phyloP scores from a whole-genome alignment of 768 basidiomycete species.

The Hericium erinaceus region DNA sequence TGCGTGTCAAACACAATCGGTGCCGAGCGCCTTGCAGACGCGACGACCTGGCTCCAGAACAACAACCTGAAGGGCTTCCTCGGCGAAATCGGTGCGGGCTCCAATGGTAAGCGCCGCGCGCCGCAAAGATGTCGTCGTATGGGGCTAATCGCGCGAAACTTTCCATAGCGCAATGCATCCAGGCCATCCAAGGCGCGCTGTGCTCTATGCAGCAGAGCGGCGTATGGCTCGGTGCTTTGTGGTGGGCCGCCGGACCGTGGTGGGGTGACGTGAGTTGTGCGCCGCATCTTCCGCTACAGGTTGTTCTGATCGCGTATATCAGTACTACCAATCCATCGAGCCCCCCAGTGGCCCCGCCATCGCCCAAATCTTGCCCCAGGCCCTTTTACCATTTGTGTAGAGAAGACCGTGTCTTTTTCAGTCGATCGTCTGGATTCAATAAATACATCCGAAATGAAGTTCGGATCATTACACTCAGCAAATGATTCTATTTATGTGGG shows the following conservation, averaged over 20 bases:
- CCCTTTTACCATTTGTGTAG: slow-evolving; percentile 45
- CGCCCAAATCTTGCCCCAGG: slow-evolving; percentile 44
- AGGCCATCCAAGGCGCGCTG: slow-evolving; percentile 44
- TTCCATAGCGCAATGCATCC: slow-evolving; percentile 26
- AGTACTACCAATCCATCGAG: slow-evolving; percentile 57
- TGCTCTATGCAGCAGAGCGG: slow-evolving; percentile 50
- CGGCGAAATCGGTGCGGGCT: slow-evolving; percentile 50
- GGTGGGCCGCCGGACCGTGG: slow-evolving; percentile 62
- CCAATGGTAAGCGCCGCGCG: slow-evolving; percentile 14
- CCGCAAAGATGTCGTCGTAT: background rate
- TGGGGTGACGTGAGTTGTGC: slow-evolving; percentile 39
- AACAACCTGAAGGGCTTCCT: slow-evolving; percentile 56
- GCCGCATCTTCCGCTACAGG: background rate
- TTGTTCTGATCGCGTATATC: background rate
- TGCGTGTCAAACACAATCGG: slow-evolving; percentile 57
- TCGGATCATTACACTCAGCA: no score
- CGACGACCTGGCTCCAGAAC: slow-evolving; percentile 49
- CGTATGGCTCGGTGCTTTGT: slow-evolving; percentile 47
- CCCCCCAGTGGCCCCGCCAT: slow-evolving; percentile 50
- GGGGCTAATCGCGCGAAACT: background rate
- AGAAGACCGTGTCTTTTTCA: background rate
- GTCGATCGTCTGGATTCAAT: no score
- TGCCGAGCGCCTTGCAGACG: slow-evolving; percentile 43
- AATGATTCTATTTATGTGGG: no score
- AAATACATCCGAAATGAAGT: no score